Conservation (phyloP, 1,139 yeast genomes). For the Hyphopichia wangnamkhiaoensis region DNA sequence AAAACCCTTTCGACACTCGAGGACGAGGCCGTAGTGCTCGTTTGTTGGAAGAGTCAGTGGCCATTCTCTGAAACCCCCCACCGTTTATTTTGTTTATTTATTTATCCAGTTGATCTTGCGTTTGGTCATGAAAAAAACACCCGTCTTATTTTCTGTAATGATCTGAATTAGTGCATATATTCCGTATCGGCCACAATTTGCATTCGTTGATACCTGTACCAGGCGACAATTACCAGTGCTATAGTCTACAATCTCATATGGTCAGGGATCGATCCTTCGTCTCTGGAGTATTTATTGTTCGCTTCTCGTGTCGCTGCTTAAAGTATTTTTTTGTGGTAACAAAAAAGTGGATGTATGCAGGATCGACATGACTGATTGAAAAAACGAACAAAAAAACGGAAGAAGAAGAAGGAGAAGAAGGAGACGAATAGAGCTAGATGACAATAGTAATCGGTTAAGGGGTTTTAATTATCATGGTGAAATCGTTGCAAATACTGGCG, state of each 20-base stretch:
- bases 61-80: too few species aligned
- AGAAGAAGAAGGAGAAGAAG: not conserved
- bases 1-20: not conserved
- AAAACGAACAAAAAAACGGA: not conserved
- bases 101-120: not conserved
- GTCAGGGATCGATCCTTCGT: too few species aligned
- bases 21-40: slow-evolving; percentile 4
- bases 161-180: too few species aligned
- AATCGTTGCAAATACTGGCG: not conserved
- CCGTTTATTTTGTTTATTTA: not conserved
- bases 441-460: not conserved
- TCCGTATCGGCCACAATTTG: too few species aligned
- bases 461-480: not conserved
- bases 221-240: too few species aligned
- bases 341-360: too few species aligned
- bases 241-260: too few species aligned
- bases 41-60: too few species aligned
- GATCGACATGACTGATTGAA: not conserved
- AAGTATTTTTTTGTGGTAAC: too few species aligned
- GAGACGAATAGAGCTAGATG: not conserved
- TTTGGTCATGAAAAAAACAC: not conserved
- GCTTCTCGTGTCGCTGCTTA: too few species aligned
- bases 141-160: too few species aligned
- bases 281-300: too few species aligned
- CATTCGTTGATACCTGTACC: not conserved